A percentile compares a stretch with the other conserved stretches of the same genome.
Conservation (phyloP, 495 filamentous ascomycete genomes). For the Tuber melanosporum region DNA sequence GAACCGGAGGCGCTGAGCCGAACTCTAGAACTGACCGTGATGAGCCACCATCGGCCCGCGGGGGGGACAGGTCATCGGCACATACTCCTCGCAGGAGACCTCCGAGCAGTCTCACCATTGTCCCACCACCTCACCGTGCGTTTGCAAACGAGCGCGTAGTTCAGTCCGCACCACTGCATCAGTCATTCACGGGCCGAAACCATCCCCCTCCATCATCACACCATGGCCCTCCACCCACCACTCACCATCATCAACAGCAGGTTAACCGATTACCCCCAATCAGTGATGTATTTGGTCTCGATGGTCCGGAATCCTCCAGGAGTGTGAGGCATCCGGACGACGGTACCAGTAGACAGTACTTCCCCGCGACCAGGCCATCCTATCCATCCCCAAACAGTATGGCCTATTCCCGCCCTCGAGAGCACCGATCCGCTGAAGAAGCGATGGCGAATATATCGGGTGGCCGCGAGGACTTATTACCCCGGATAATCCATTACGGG, state of each 20-base stretch:
- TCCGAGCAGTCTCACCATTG: constrained; percentile 85
- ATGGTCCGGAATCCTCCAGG: constrained; percentile 61
- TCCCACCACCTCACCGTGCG: constrained; percentile 89
- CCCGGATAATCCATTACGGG: constrained; percentile 89
- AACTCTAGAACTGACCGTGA: constrained; percentile 49
- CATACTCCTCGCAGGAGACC: constrained; percentile 63
- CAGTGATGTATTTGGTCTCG: constrained; percentile 83
- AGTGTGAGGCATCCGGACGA: constrained; percentile 39
- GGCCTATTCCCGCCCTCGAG: constrained; percentile 60
- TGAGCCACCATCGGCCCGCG: constrained; percentile 49
- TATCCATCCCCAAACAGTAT: constrained; percentile 70
- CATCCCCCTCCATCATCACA: constrained; percentile 79
- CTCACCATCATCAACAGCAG: constrained; percentile 84
- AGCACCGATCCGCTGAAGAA: constrained; percentile 94
- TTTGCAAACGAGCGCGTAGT: constrained; percentile 95
- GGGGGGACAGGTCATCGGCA: constrained; percentile 49
- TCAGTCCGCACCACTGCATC: constrained; percentile 91
- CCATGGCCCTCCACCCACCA: constrained; percentile 78
- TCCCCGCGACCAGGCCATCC: constrained; percentile 63
- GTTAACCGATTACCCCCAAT: constrained; percentile 90
- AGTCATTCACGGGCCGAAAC: constrained; percentile 87
- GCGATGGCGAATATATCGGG: constrained; percentile 83
- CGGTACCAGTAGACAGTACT: constrained; percentile 56
- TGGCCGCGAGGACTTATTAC: constrained; percentile 82
- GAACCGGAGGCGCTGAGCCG: constrained; percentile 49